Evolutionary conservation across 331 rosid genomes (phyloP), one percentile per base, ranked within the genome.

Genomic region (Malus hybrid): DNA sequence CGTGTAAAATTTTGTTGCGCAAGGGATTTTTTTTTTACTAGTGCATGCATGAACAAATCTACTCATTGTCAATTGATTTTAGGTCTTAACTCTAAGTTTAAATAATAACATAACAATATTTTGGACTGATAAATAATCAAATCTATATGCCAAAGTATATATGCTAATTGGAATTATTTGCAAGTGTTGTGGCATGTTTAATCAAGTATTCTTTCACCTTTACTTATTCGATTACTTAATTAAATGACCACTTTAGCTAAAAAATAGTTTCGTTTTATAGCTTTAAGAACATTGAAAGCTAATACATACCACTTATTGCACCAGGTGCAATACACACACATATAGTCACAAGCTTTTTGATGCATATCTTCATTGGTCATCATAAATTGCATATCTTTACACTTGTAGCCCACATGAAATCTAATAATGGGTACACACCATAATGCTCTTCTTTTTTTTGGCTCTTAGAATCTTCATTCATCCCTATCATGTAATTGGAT

Each of bases 231-330:
- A 44, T 69, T 55, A 78, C 80, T 73, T 61, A 77, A 39, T 14
- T 48, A 63, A 42, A 42, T 83, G 80, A 80, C 85, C 65, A 84
- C 90, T 87, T 87, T 81, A 82, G 81, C 86, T 69, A 64, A 80
- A 50, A 78, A 67, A 67, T 67, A 62, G 19, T 71, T 68, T 80
- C 70, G 73, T 81, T 42, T 86, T 81, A 70, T 75, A 73, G 70
- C 84, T 86, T 88, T 82, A 50, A 77, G 50, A 83, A 29, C 81
- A 78, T 71, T 81, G 31, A 78, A 81, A 73, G 50, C 19, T 24
- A 61, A 32, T 63, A 31, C 28, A 48, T 61, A 60, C 83, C 83
- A 78, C 83, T 81, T 62, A 46, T 39, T 39, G 12, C 44, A 39
- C 44, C 57, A 75, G 77, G 70, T 82, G 28, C 50, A 67, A 36